Evolutionary conservation across 352 stramenopile genomes (phyloP), one percentile per base, ranked within the genome.

Genomic region (Phytophthora litchii): DNA sequence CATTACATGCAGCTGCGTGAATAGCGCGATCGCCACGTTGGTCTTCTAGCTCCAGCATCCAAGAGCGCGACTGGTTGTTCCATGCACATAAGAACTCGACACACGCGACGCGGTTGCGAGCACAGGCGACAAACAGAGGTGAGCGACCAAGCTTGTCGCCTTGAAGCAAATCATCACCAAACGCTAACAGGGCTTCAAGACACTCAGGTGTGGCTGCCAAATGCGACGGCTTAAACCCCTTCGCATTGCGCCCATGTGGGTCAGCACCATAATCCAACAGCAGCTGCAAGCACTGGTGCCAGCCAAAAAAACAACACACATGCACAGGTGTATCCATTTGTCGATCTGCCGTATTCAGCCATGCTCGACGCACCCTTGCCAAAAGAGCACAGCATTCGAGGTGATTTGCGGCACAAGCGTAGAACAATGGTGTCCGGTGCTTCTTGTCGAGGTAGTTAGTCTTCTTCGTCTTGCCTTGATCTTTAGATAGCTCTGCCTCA

Each of bases 11-110:
- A 0, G 79, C 79, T 9, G 79, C 79, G 42, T 89, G 79, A 32
- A 89, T 81, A 13, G 79, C 74, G 0, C 76, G 74, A 43, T 89
- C 79, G 4, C 76, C 78, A 16, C 75, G 76, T 31, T 80, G 62
- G 41, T 89, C 79, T 35, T 89, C 79, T 31, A 87, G 76, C 54
- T 89, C 79, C 42, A 87, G 61, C 76, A 89, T 89, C 76, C 76
- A 87, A 27, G 79, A 87, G 16, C 67, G 76, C 4, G 67, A 81
- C 47, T 83, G 70, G 57, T 86, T 73, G 47, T 89, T 84, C 79
- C 79, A 89, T 11, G 68, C 51, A 38, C 79, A 89, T 0, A 89
- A 52, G 38, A 87, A 89, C 52, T 85, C 72, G 9, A 86, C 76
- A 29, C 79, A 87, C 21, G 60, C 38, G 13, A 67, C 67, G 14